Conservation (phyloP, 2,329 filamentous ascomycete species). For the Setomelanomma holmii region DNA sequence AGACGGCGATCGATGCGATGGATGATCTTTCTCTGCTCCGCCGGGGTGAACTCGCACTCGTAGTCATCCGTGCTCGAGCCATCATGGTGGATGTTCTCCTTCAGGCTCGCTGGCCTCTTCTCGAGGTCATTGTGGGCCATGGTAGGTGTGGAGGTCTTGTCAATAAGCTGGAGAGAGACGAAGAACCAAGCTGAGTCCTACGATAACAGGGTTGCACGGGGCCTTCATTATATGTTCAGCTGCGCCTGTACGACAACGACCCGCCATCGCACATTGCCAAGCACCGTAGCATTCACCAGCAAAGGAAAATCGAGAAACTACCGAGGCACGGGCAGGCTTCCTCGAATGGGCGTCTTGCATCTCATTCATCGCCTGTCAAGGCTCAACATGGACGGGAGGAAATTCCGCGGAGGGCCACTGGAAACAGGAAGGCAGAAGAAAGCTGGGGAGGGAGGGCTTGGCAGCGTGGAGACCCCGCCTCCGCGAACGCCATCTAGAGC, state of each 20-base stretch:
- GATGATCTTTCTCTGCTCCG: slow-evolving; percentile 73
- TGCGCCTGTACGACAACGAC: slow-evolving; percentile 18
- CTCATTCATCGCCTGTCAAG: slow-evolving; percentile 8
- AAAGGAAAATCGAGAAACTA: slow-evolving; percentile 24
- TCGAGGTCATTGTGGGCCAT: slow-evolving; percentile 35
- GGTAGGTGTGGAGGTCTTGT: slow-evolving; percentile 6
- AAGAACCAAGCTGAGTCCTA: slow-evolving; percentile 1
- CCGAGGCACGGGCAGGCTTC: slow-evolving; percentile 30
- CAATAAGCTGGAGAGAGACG: slow-evolving; percentile 6
- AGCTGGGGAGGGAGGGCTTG: slow-evolving; percentile 30
- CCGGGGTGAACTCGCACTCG: slow-evolving; percentile 58
- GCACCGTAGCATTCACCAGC: slow-evolving; percentile 8
- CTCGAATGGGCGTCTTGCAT: slow-evolving; percentile 12
- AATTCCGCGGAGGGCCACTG: slow-evolving; percentile 11
- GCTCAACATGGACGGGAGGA: slow-evolving; percentile 2
- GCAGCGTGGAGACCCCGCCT: slow-evolving; percentile 40
- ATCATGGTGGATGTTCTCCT: slow-evolving; percentile 33
- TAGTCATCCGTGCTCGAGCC: slow-evolving; percentile 32
- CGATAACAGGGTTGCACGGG: slow-evolving; percentile 12
- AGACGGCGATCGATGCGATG: slow-evolving; percentile 68
- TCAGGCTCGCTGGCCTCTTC: slow-evolving; percentile 27
- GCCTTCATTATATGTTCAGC: slow-evolving; percentile 20
- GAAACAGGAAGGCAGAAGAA: slow-evolving; percentile 17
- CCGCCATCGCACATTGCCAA: slow-evolving; percentile 23
- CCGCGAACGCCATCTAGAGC: slow-evolving; percentile 13